These are phyloP conservation scores for Tagetes erecta DNA, from an alignment of 129 eudicot species.

Conservation along the genomic window DNA sequence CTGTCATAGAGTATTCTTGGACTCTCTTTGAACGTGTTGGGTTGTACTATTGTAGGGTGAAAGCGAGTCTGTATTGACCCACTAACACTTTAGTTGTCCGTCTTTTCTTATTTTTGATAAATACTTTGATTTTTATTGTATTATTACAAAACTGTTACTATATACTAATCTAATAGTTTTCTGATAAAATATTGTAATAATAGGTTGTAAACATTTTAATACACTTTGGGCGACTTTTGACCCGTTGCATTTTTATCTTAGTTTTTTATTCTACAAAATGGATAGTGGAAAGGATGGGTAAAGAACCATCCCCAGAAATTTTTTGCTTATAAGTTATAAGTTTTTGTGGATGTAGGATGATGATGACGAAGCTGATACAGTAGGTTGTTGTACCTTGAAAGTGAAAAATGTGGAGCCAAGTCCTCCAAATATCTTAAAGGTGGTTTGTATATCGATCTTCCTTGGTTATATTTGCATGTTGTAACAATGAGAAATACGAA, in stretches of 20 bases:
- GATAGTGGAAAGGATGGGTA: too few species aligned
- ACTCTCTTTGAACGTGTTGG: background rate
- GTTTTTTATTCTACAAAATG: too few species aligned
- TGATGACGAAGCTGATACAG: slow-evolving; percentile 93
- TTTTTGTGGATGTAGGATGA: slow-evolving; percentile 62
- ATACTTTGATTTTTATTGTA: too few species aligned
- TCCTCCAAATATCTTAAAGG: slow-evolving; percentile 92
- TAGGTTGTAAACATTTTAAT: too few species aligned
- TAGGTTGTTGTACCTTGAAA: slow-evolving; percentile 94
- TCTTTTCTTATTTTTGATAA: background rate
- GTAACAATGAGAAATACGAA: background rate
- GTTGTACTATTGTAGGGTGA: background rate
- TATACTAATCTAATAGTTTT: too few species aligned
- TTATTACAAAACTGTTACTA: too few species aligned
- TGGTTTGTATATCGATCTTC: slow-evolving; percentile 7
- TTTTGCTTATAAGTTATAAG: background rate
- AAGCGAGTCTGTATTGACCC: background rate
- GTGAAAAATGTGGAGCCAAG: slow-evolving; percentile 83
- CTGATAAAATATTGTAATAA: too few species aligned
- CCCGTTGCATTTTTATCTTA: too few species aligned
- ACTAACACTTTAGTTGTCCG: background rate
- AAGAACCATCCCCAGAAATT: too few species aligned
- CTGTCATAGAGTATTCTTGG: background rate
- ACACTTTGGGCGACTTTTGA: too few species aligned
- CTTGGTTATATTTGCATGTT: background rate